A percentile compares a stretch with the other conserved stretches of the same genome.
Evolutionary conservation across 1,284 basidiomycete species (phyloP).

Genomic region (Rugiboletus extremiorientalis): DNA sequence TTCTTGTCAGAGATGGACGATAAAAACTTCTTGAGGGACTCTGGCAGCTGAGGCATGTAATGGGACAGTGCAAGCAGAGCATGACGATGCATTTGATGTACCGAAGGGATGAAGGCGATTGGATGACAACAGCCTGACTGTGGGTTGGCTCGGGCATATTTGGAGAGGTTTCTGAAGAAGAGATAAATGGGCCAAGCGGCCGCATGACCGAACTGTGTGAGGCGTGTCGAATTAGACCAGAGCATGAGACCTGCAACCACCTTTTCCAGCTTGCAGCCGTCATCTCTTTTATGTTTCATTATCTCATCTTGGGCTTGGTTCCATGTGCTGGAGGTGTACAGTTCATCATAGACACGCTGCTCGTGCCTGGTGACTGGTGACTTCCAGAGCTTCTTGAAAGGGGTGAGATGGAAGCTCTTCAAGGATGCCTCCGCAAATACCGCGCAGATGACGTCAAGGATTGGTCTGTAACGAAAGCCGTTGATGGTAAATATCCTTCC

Average conservation of each 20-base stretch:
- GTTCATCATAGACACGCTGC: constrained; percentile 1
- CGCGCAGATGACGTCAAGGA: too few relatives aligned
- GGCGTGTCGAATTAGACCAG: constrained; percentile 39
- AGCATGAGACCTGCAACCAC: constrained; percentile 30
- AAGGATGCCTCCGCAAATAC: neutral
- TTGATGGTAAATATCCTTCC: neutral
- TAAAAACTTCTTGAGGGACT: constrained; percentile 1
- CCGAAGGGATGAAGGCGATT: neutral
- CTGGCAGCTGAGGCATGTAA: constrained; percentile 1
- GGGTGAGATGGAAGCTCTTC: neutral
- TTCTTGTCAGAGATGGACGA: neutral
- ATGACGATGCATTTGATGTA: too few relatives aligned
- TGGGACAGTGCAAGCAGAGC: too few relatives aligned
- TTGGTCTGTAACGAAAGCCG: neutral
- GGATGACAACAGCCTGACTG: constrained; percentile 1
- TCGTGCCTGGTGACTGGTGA: neutral
- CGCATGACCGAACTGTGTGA: constrained; percentile 35
- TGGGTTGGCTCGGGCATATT: neutral
- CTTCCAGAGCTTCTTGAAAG: constrained; percentile 7
- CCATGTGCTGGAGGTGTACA: constrained; percentile 5
- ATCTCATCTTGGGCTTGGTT: constrained; percentile 7
- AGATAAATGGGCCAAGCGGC: too few relatives aligned
- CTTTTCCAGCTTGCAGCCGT: constrained; percentile 1
- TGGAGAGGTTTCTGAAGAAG: too few relatives aligned
- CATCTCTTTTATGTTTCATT: constrained; percentile 15